A percentile compares a stretch with the other conserved stretches of the same genome.
These are phyloP conservation scores for Gastrolobium villosum DNA, from an alignment of 306 rosid genomes.

Conservation along the genomic window DNA sequence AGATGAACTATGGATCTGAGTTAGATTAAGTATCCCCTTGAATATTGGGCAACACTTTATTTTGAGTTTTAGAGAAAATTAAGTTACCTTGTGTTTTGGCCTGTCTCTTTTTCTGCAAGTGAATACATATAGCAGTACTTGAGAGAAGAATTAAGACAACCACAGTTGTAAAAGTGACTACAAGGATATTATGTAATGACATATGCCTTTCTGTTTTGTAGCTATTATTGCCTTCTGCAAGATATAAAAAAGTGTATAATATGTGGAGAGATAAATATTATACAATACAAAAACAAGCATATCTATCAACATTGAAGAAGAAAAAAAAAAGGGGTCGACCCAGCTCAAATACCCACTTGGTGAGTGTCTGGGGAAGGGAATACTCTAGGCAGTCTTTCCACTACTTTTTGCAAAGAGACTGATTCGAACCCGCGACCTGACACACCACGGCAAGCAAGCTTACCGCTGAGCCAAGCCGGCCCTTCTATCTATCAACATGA, in stretches of 20 bases:
- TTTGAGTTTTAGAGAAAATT: background rate
- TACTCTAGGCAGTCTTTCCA: too few relatives aligned
- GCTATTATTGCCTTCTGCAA: conserved; percentile 51
- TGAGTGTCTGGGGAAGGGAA: too few relatives aligned
- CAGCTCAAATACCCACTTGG: too few relatives aligned
- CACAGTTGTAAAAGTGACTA: conserved; percentile 47
- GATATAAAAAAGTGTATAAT: conserved; percentile 19
- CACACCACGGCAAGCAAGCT: too few relatives aligned
- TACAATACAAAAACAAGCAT: background rate
- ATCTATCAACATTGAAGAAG: conserved; percentile 11
- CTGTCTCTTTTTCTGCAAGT: conserved; percentile 57
- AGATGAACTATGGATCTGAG: conserved; percentile 40
- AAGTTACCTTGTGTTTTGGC: conserved; percentile 62
- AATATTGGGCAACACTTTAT: conserved; percentile 18
- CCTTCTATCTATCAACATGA: conserved; percentile 14
- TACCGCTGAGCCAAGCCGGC: too few relatives aligned
- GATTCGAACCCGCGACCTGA: too few relatives aligned
- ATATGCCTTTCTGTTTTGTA: conserved; percentile 42
- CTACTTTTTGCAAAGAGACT: too few relatives aligned
- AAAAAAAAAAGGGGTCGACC: too few relatives aligned
- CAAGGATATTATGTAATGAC: conserved; percentile 58
- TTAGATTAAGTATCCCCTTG: conserved; percentile 25
- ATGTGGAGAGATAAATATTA: background rate
- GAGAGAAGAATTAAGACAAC: conserved; percentile 59
- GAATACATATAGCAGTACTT: conserved; percentile 55